phyloP scores from a whole-genome alignment of 2,329 filamentous ascomycete genomes.

The Geosmithia morbida region DNA sequence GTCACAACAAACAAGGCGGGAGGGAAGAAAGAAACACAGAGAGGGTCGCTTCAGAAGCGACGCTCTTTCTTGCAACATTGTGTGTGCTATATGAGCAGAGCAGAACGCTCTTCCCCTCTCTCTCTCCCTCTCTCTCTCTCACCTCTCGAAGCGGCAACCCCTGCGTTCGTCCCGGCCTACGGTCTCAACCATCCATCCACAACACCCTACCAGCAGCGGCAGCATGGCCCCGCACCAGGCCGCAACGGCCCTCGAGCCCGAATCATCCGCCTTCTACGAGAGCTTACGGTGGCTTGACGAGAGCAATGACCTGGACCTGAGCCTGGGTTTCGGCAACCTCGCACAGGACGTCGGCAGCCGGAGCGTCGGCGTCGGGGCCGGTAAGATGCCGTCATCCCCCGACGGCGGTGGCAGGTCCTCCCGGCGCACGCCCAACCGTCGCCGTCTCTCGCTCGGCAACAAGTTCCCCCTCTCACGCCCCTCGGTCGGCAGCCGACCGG shows the following conservation, averaged over 20 bases:
- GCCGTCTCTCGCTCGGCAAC: constrained; percentile 52
- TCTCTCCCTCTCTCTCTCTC: no score
- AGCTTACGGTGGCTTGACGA: constrained; percentile 64
- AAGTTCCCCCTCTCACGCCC: constrained; percentile 47
- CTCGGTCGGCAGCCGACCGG: constrained; percentile 33
- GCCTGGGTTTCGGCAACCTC: constrained; percentile 55
- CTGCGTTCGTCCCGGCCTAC: no score
- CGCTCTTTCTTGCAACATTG: no score
- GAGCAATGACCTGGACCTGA: constrained; percentile 53
- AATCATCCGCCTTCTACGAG: constrained; percentile 34
- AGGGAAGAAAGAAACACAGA: no score
- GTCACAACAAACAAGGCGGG: neutral
- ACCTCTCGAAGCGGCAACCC: no score
- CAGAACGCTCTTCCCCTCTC: no score
- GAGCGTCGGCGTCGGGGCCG: constrained; percentile 5
- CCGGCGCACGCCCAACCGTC: constrained; percentile 48
- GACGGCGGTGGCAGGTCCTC: constrained; percentile 19
- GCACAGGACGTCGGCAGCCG: constrained; percentile 40
- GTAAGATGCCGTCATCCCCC: constrained; percentile 25
- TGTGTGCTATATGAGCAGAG: no score
- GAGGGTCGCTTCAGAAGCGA: neutral
- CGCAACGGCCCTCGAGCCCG: no score
- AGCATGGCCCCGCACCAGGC: constrained; percentile 27
- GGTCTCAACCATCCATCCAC: neutral
- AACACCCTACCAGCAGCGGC: neutral